These are phyloP conservation scores for Vigna reflexopilosa DNA, from an alignment of 306 rosid genomes.

Conservation along the genomic window DNA sequence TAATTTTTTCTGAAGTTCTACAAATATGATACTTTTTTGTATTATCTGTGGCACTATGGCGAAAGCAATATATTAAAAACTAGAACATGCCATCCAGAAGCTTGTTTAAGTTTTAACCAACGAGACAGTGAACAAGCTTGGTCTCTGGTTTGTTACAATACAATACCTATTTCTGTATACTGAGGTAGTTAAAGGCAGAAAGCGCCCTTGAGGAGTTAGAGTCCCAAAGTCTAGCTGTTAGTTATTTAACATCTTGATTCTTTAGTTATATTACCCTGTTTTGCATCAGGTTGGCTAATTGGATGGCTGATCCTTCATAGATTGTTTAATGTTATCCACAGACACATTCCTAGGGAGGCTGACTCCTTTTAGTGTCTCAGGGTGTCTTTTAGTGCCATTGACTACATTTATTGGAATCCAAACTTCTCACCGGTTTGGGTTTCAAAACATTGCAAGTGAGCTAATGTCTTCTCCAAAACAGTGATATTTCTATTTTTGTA, in stretches of 20 bases:
- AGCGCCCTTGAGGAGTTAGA: not conserved
- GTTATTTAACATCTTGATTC: not conserved
- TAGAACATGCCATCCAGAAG: not conserved
- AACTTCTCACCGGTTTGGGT: not conserved
- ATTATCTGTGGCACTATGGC: not conserved
- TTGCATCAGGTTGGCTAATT: not conserved
- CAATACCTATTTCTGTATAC: not conserved
- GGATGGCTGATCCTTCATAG: not conserved
- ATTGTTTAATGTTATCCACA: not conserved
- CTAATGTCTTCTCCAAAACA: not conserved
- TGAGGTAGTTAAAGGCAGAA: not conserved
- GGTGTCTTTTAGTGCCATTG: not conserved
- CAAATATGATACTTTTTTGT: not conserved
- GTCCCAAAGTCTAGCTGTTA: not conserved
- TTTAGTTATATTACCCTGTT: not conserved
- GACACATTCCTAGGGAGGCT: not conserved
- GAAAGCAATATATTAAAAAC: not conserved
- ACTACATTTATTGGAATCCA: not conserved
- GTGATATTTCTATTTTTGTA: not conserved
- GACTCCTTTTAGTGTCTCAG: not conserved
- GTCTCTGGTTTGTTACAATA: not conserved
- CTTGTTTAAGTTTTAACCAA: not conserved
- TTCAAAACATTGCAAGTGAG: not conserved
- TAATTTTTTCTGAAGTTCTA: slow-evolving; percentile 2
- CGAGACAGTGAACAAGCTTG: not conserved